Percentiles rank a stretch among this genome's conserved stretches.
Conservation (phyloP, 768 basidiomycete genomes). For the Suillus subalutaceus region DNA sequence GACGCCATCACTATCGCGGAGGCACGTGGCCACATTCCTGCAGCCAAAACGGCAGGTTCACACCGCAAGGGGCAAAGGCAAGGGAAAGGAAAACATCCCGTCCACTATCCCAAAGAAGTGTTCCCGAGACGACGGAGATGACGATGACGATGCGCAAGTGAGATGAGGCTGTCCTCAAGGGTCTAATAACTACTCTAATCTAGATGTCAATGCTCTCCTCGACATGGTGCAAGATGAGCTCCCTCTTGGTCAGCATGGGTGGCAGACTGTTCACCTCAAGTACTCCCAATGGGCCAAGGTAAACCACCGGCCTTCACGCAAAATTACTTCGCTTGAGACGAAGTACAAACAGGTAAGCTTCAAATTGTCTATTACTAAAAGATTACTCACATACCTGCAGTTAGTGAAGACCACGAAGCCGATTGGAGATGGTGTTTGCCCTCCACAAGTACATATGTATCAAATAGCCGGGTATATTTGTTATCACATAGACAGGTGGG, state of each 20-base stretch:
- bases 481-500: too few relatives aligned
- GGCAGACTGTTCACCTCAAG: slow-evolving; percentile 1
- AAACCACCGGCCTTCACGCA: background rate
- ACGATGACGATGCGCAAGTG: background rate
- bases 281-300: slow-evolving; percentile 10
- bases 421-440: slow-evolving; percentile 26
- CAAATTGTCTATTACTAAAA: background rate
- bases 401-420: slow-evolving; percentile 29
- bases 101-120: background rate
- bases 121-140: background rate
- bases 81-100: slow-evolving; percentile 5
- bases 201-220: background rate
- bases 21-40: background rate
- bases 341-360: slow-evolving; percentile 28
- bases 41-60: background rate
- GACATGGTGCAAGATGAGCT: slow-evolving; percentile 5
- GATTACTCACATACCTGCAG: slow-evolving; percentile 6
- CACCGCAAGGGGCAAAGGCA: background rate
- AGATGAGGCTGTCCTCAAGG: slow-evolving; percentile 7
- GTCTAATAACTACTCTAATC: slow-evolving; percentile 2
- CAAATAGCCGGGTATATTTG: too few relatives aligned
- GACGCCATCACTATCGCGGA: background rate
- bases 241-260: slow-evolving; percentile 6
- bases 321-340: slow-evolving; percentile 18
- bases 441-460: slow-evolving; percentile 24